Evolutionary conservation across 2,329 filamentous ascomycete genomes (phyloP), one percentile per base, ranked within the genome.

Genomic region (Didymellaceae sp.): DNA sequence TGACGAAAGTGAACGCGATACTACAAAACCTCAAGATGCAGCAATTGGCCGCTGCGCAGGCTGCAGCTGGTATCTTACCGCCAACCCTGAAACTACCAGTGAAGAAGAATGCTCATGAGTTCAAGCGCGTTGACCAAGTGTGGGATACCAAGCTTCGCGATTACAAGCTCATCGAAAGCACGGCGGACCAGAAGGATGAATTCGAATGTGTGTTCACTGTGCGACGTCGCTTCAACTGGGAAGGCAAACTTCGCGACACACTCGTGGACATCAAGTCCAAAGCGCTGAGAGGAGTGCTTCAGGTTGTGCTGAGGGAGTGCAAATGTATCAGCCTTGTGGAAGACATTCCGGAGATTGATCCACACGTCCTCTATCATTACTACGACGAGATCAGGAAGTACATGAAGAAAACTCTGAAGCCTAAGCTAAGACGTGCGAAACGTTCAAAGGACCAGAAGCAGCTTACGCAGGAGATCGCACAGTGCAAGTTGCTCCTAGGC

Each of bases 211-310:
- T 70, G 3, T 96, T 96, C 70, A 89, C 91, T 18, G 88, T 96
- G 13, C 85, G 90, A 13, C 83, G 91, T 45, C 87, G 84, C 11
- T 95, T 96, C 68, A 87, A 92, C 70, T 90, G 84, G 84, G 89
- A 94, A 61, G 90, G 90, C 55, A 91, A 91, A 63, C 92, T 90
- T 63, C 79, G 84, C 70, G 65, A 91, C 39, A 86, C 91, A 0
- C 75, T 86, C 11, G 85, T 96, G 39, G 90, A 96, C 59, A 89
- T 96, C 72, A 94, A 92, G 75, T 94, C 90, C 68, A 91, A 91
- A 61, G 75, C 85, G 13, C 78, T 96, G 3, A 86, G 87, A 6
- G 86, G 91, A 55, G 86, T 84, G 17, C 78, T 93, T 1, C 79
- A 82, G 40, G 84, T 86, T 32, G 81, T 92, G 9, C 86, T 93